Evolutionary conservation across 192 early-diverging fungal species (phyloP).

Genomic region (Umbelopsis vinacea): DNA sequence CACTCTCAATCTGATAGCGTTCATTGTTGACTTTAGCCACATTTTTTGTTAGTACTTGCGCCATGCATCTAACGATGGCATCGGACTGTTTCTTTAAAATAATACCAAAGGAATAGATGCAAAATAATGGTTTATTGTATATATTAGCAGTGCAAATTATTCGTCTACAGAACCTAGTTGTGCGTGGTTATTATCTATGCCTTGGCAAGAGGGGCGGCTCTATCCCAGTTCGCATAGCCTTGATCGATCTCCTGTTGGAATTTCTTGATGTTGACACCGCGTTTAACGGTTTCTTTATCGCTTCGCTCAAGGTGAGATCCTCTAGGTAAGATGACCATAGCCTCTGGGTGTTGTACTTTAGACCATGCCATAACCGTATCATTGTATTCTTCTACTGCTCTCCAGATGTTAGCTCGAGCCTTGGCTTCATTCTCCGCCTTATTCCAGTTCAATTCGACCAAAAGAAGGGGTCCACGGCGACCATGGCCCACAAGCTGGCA

Average conservation of each 20-base stretch:
- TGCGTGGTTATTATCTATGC: background rate
- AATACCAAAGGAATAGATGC: too few relatives aligned
- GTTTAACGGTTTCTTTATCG: slow-evolving; percentile 13
- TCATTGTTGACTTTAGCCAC: too few relatives aligned
- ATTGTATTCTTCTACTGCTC: background rate
- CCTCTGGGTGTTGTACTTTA: background rate
- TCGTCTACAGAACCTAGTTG: too few relatives aligned
- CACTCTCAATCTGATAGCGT: too few relatives aligned
- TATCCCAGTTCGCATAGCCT: slow-evolving; percentile 2
- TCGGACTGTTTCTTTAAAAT: too few relatives aligned
- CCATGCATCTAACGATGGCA: too few relatives aligned
- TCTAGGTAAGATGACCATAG: background rate
- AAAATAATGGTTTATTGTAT: too few relatives aligned
- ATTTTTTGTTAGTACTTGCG: too few relatives aligned
- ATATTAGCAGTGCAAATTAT: too few relatives aligned
- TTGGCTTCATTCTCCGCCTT: background rate
- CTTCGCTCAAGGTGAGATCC: slow-evolving; percentile 1
- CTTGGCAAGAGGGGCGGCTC: background rate
- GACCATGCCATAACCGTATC: slow-evolving; percentile 12
- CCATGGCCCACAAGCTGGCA: slow-evolving; percentile 8
- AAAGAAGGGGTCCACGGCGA: background rate
- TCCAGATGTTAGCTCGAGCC: background rate
- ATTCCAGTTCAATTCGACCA: slow-evolving; percentile 10
- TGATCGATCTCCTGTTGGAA: background rate
- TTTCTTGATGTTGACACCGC: slow-evolving; percentile 6